A percentile compares a stretch with the other conserved stretches of the same genome.
These are phyloP conservation scores for Thalassiosira profunda DNA, from an alignment of 108 stramenopile genomes.

Conservation along the genomic window DNA sequence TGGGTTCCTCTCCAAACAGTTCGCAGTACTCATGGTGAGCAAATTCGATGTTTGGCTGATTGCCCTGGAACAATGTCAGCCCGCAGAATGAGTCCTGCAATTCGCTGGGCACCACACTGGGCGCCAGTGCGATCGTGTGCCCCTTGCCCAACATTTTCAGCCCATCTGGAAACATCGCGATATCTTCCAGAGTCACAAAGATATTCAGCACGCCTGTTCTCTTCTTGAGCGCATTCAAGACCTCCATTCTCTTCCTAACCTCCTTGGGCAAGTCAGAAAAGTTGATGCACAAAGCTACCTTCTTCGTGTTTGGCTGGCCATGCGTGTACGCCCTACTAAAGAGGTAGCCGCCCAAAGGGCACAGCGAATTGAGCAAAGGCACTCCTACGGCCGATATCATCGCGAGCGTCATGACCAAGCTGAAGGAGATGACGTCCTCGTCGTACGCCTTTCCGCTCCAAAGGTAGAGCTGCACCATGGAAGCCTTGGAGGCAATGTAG, in stretches of 20 bases:
- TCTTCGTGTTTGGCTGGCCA: constrained; percentile 49
- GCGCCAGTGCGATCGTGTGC: constrained; percentile 20
- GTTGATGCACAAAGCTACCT: constrained; percentile 43
- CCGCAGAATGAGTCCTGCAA: too few species aligned
- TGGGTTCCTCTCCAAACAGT: constrained; percentile 20
- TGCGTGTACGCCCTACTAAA: constrained; percentile 39
- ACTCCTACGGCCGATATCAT: constrained; percentile 29
- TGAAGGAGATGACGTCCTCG: constrained; percentile 3
- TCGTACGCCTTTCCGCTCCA: too few species aligned
- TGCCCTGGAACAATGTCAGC: constrained; percentile 22
- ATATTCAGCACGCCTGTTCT: constrained; percentile 37
- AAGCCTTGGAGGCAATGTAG: neutral
- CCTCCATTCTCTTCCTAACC: neutral
- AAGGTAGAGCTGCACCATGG: neutral
- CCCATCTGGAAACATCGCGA: constrained; percentile 12
- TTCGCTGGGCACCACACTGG: constrained; percentile 2
- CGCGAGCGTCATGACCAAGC: constrained; percentile 13
- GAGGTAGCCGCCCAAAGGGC: constrained; percentile 50
- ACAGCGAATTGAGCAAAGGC: constrained; percentile 32
- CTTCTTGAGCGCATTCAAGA: constrained; percentile 1
- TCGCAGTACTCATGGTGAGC: constrained; percentile 22
- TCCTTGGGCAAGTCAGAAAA: constrained; percentile 31
- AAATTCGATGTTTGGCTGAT: constrained; percentile 13
- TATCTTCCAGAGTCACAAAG: constrained; percentile 34
- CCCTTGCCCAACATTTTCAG: constrained; percentile 24